phyloP scores from a whole-genome alignment of 345 rosid genomes.

The Populus ilicifolia region DNA sequence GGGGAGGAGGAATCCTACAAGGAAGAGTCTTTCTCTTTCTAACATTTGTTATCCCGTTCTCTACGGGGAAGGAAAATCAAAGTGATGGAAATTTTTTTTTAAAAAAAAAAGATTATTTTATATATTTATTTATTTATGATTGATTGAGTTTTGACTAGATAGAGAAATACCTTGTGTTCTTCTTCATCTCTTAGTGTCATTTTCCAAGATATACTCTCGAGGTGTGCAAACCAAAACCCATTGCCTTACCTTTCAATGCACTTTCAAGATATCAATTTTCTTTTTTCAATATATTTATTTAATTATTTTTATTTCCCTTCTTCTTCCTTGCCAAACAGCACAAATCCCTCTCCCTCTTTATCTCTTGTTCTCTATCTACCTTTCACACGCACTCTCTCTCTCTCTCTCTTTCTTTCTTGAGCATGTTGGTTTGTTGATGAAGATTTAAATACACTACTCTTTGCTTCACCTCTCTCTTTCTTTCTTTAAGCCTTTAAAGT shows the following conservation, averaged over 20 bases:
- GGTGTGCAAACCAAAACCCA: conserved; percentile 31
- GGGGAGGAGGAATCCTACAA: conserved; percentile 39
- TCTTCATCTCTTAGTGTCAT: conserved; percentile 45
- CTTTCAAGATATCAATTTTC: conserved; percentile 21
- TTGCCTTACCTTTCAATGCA: conserved; percentile 19
- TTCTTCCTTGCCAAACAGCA: conserved; percentile 37
- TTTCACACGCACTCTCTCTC: conserved; percentile 21
- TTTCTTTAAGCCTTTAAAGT: conserved; percentile 25
- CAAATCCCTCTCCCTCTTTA: conserved; percentile 26
- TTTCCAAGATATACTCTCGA: conserved; percentile 73
- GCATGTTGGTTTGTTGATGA: conserved; percentile 55
- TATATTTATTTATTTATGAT: not conserved
- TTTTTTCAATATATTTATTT: not conserved
- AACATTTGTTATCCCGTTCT: conserved; percentile 50
- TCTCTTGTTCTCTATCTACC: conserved; percentile 17
- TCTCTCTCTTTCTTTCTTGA: conserved; percentile 26
- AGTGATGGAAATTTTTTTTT: conserved; percentile 3
- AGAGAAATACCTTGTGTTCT: conserved; percentile 35
- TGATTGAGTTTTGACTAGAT: conserved; percentile 51
- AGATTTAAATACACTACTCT: conserved; percentile 25
- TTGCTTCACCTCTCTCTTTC: not conserved
- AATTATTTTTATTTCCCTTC: conserved; percentile 17
- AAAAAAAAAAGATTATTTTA: too few species aligned
- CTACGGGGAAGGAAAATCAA: conserved; percentile 55
- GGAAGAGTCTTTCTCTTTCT: conserved; percentile 40